Conservation (phyloP, 2,329 filamentous ascomycete species). For the Stagonosporopsis rhizophila region DNA sequence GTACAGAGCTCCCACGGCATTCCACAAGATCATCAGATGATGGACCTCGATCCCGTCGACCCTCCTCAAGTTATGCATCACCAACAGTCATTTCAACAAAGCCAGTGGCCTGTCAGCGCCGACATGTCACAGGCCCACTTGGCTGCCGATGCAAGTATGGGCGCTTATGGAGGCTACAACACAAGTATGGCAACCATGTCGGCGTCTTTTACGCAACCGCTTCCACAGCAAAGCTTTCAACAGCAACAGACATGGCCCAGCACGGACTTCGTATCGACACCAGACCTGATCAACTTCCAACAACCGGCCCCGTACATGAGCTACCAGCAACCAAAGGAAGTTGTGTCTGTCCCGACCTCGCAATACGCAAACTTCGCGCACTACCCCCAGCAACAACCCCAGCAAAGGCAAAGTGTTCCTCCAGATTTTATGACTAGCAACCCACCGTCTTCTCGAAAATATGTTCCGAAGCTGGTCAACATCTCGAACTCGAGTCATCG, state of each 20-base stretch:
- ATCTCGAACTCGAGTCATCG: slow-evolving; percentile 41
- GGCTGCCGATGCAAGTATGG: slow-evolving; percentile 39
- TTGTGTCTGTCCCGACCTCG: slow-evolving; percentile 43
- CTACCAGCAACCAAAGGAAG: slow-evolving; percentile 42
- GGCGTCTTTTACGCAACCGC: slow-evolving; percentile 41
- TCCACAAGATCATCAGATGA: slow-evolving; percentile 41
- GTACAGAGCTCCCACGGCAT: slow-evolving; percentile 42
- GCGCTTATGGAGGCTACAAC: slow-evolving; percentile 38
- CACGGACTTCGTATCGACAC: slow-evolving; percentile 46
- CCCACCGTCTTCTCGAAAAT: slow-evolving; percentile 37
- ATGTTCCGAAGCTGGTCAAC: slow-evolving; percentile 45
- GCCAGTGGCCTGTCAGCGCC: slow-evolving; percentile 45
- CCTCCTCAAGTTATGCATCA: slow-evolving; percentile 38
- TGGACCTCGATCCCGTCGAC: slow-evolving; percentile 48
- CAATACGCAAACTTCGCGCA: slow-evolving; percentile 45
- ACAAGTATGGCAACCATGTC: slow-evolving; percentile 42
- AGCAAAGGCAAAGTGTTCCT: slow-evolving; percentile 44
- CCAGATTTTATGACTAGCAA: slow-evolving; percentile 43
- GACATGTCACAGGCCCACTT: slow-evolving; percentile 42
- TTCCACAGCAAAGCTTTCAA: slow-evolving; percentile 40
- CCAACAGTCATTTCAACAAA: slow-evolving; percentile 37
- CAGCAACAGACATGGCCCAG: slow-evolving; percentile 43
- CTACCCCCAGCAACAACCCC: slow-evolving; percentile 24
- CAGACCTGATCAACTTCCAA: slow-evolving; percentile 45
- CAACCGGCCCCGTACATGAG: slow-evolving; percentile 41